Evolutionary conservation across 306 rosid species (phyloP).

Genomic region (Elaeagnus macrophylla): DNA sequence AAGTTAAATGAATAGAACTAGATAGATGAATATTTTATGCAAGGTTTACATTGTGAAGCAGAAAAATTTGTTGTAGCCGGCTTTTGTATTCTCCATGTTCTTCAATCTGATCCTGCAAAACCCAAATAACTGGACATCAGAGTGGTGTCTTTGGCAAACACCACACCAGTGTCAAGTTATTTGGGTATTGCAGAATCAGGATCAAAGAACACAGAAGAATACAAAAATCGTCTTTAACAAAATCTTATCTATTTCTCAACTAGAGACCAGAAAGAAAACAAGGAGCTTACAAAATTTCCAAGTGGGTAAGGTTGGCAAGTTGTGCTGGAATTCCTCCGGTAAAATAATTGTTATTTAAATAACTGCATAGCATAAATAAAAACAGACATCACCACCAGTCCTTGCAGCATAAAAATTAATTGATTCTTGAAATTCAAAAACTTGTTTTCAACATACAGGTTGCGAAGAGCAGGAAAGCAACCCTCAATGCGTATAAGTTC

Average conservation of each 20-base stretch:
- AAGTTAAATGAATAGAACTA: not conserved
- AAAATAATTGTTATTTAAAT: constrained; percentile 80
- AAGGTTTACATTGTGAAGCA: no score
- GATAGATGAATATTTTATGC: no score
- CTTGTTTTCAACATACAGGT: constrained; percentile 53
- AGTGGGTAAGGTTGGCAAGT: constrained; percentile 78
- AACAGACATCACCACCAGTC: constrained; percentile 9
- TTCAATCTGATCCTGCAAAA: no score
- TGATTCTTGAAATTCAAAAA: not conserved
- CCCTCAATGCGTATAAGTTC: constrained; percentile 96
- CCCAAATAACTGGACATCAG: no score
- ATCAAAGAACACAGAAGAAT: no score
- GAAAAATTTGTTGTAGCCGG: no score
- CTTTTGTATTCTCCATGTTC: no score
- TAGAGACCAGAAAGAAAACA: constrained; percentile 2
- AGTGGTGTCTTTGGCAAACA: no score
- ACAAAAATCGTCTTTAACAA: not conserved
- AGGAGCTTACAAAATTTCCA: constrained; percentile 78
- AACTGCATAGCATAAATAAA: constrained; percentile 34
- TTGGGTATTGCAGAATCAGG: no score
- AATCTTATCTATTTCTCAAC: not conserved
- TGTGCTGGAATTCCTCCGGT: constrained; percentile 99
- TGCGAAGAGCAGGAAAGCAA: constrained; percentile 92
- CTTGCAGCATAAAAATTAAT: not conserved
- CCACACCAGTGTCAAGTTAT: no score